phyloP scores from a whole-genome alignment of 2,329 filamentous ascomycete species.

The Penicillium sp. region DNA sequence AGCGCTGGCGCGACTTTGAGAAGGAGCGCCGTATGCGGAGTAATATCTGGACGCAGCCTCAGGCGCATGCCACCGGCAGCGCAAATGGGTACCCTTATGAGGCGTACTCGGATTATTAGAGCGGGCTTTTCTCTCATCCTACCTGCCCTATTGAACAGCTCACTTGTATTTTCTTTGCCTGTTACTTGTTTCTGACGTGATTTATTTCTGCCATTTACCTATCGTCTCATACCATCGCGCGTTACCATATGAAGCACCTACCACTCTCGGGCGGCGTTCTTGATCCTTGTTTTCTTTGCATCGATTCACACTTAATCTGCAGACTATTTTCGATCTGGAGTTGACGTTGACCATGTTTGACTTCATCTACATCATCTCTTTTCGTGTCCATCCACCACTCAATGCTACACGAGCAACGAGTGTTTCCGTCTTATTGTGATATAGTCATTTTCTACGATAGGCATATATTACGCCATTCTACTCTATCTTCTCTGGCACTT shows the following conservation, averaged over 20 bases:
- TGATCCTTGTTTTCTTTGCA: background rate
- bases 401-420: slow-evolving; percentile 8
- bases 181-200: slow-evolving; percentile 13
- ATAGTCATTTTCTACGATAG: too few relatives aligned
- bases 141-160: background rate
- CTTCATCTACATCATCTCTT: background rate
- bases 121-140: slow-evolving; percentile 4
- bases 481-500: background rate
- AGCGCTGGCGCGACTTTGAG: slow-evolving; percentile 97
- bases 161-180: background rate
- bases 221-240: background rate
- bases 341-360: background rate
- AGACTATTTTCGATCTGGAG: background rate
- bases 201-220: slow-evolving; percentile 21
- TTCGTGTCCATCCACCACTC: background rate
- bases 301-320: background rate
- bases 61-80: slow-evolving; percentile 12
- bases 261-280: slow-evolving; percentile 3
- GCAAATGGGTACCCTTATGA: slow-evolving; percentile 38
- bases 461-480: background rate
- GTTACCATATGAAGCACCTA: background rate
- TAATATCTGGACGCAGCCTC: slow-evolving; percentile 31
- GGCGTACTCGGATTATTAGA: slow-evolving; percentile 42
- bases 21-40: slow-evolving; percentile 50
- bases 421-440: background rate